These are phyloP conservation scores for Chenopodium quinoa DNA, from an alignment of 148 eudicot genomes.

Conservation along the genomic window DNA sequence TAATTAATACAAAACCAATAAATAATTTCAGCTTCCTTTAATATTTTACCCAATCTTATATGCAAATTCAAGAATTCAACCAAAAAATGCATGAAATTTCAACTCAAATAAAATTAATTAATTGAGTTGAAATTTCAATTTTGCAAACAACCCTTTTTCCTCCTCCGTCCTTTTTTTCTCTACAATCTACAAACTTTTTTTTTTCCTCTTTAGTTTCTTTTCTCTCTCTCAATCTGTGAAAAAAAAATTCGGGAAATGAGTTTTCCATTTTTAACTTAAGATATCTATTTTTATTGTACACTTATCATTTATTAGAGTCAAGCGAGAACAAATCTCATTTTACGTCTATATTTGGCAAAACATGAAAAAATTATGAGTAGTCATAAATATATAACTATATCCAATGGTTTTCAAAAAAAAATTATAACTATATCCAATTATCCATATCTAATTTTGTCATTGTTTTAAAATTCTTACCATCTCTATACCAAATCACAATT, in stretches of 20 bases:
- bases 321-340: background rate
- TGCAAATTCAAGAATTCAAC: no score
- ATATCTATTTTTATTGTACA: background rate
- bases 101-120: background rate
- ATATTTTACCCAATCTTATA: background rate
- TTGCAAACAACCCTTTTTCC: background rate
- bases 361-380: background rate
- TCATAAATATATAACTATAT: background rate
- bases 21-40: background rate
- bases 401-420: no score
- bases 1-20: background rate
- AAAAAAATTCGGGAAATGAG: background rate
- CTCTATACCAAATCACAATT: no score
- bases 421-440: no score
- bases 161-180: background rate
- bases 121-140: background rate
- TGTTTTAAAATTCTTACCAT: no score
- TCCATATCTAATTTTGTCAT: no score
- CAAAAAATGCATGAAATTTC: background rate
- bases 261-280: background rate
- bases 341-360: constrained; percentile 2
- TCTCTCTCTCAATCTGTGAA: background rate
- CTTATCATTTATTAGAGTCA: background rate
- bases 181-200: background rate
- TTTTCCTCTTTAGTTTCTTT: background rate